Evolutionary conservation across 1,284 basidiomycete genomes (phyloP).

Genomic region (Leccinum fallax): DNA sequence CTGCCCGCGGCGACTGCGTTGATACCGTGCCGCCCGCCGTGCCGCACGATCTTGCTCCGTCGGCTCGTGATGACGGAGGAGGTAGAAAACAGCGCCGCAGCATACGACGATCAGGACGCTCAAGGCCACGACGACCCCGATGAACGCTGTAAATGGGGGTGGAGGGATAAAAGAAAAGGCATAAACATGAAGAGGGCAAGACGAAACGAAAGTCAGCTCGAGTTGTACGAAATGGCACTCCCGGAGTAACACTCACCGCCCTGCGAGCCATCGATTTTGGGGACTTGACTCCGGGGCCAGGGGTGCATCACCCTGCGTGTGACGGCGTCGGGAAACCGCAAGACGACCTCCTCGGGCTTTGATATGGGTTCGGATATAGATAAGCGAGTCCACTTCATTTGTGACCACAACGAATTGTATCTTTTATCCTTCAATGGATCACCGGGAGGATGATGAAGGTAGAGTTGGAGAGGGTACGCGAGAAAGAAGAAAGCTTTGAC

Average conservation of each 20-base stretch:
- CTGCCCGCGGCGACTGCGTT: constrained; percentile 19
- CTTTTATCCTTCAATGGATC: not conserved
- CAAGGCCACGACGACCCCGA: constrained; percentile 48
- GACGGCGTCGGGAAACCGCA: not conserved
- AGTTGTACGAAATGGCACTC: not conserved
- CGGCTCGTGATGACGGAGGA: constrained; percentile 44
- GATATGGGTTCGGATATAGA: not conserved
- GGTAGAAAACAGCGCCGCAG: constrained; percentile 44
- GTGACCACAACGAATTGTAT: not conserved
- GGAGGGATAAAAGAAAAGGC: not conserved
- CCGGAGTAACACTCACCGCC: constrained; percentile 38
- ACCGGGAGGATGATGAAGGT: not conserved
- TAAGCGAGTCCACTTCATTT: not conserved
- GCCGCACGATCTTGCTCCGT: constrained; percentile 31
- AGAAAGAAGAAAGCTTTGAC: not conserved
- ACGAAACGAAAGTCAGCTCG: not conserved
- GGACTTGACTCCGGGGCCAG: constrained; percentile 34
- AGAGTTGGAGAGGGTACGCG: not conserved
- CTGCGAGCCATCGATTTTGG: constrained; percentile 48
- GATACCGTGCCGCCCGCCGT: constrained; percentile 24
- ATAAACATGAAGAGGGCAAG: not conserved
- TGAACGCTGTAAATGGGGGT: constrained; percentile 38
- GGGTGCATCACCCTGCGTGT: constrained; percentile 8
- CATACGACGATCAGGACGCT: constrained; percentile 46
- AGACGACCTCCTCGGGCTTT: not conserved